phyloP scores from a whole-genome alignment of 306 rosid species.

The Lithocarpus polystachyus region DNA sequence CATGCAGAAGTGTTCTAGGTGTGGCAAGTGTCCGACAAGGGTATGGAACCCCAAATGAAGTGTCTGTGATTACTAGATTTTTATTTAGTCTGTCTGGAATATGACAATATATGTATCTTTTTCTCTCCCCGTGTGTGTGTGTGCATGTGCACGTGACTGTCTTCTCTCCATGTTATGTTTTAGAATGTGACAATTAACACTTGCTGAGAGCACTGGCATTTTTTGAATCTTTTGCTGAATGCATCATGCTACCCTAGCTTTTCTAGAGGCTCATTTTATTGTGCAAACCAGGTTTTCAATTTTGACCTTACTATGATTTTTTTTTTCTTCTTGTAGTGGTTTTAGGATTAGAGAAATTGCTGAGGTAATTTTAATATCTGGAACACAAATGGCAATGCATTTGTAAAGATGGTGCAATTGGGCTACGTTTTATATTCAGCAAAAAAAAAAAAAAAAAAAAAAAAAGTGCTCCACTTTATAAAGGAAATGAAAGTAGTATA shows the following conservation, averaged over 20 bases:
- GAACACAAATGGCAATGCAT: neutral
- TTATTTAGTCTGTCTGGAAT: neutral
- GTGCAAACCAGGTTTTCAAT: neutral
- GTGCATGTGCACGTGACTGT: no score
- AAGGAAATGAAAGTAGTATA: neutral
- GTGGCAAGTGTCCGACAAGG: no score
- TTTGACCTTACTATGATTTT: neutral
- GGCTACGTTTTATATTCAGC: neutral
- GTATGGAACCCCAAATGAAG: no score
- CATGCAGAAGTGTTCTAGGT: no score
- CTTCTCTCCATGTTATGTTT: neutral
- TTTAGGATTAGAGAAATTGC: neutral
- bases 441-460: no score
- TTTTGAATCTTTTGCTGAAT: neutral
- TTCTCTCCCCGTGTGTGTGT: no score
- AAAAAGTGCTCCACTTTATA: neutral
- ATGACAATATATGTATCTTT: neutral
- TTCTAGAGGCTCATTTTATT: neutral
- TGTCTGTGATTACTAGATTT: no score
- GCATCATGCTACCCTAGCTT: neutral
- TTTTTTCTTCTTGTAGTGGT: neutral
- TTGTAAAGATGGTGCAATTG: neutral
- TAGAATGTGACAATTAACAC: neutral
- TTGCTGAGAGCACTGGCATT: neutral
- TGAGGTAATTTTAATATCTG: neutral